These are phyloP conservation scores for Whalleya microplaca DNA, from an alignment of 2,329 filamentous ascomycete species.

Conservation along the genomic window DNA sequence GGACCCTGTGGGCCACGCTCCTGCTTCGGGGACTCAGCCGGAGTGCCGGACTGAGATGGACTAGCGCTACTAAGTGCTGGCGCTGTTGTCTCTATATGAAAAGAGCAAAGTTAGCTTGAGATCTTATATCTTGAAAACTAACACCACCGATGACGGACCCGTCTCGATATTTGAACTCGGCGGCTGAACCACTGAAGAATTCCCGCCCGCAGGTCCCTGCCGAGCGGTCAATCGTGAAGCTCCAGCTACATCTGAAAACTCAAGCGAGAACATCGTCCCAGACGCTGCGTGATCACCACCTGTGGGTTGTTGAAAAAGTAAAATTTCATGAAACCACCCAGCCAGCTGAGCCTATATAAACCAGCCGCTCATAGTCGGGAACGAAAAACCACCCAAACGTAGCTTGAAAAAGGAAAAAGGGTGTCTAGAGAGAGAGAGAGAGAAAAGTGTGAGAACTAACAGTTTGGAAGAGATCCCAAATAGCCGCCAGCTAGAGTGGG, in stretches of 20 bases:
- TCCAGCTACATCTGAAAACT: conserved; percentile 24
- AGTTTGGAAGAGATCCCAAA: background rate
- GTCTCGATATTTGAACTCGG: conserved; percentile 11
- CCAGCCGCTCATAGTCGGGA: background rate
- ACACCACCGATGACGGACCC: conserved; percentile 21
- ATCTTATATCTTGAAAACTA: background rate
- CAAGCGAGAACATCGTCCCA: conserved; percentile 5
- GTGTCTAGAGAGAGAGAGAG: background rate
- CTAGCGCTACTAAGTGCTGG: conserved; percentile 18
- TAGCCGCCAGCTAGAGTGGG: background rate
- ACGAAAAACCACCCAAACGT: background rate
- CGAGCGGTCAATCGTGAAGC: conserved; percentile 16
- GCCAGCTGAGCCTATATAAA: background rate
- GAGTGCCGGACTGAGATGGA: conserved; percentile 5
- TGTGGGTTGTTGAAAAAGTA: too few species aligned
- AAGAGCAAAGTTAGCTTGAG: conserved; percentile 7
- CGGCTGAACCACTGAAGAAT: conserved; percentile 15
- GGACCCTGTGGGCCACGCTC: conserved; percentile 12
- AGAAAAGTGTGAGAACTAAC: background rate
- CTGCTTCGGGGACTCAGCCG: conserved; percentile 13
- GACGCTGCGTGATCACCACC: background rate
- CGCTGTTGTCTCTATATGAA: conserved; percentile 15
- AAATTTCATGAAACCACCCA: background rate
- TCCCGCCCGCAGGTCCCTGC: conserved; percentile 23
- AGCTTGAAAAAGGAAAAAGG: background rate